Conservation (phyloP, 1,139 yeast species). For the Diutina scorzettiae region DNA sequence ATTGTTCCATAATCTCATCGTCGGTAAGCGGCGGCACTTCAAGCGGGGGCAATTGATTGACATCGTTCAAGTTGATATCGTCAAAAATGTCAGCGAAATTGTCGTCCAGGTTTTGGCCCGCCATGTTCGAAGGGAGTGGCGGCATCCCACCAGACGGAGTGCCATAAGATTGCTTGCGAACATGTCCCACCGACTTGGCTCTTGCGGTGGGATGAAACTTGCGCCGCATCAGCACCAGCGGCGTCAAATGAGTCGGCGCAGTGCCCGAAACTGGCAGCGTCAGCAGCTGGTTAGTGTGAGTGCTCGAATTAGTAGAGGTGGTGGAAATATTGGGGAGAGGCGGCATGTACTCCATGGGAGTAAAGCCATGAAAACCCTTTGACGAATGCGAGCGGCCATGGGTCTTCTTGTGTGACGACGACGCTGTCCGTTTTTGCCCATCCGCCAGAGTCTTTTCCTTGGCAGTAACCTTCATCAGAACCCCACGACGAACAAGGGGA, state of each 20-base stretch:
- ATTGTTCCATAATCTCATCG: conserved; percentile 53
- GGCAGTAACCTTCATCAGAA: conserved; percentile 50
- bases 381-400: neutral
- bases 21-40: conserved; percentile 31
- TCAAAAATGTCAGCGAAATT: conserved; percentile 45
- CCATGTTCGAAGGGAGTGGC: conserved; percentile 33
- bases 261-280: conserved; percentile 5
- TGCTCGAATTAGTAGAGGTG: conserved; percentile 9
- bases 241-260: neutral
- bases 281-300: conserved; percentile 7
- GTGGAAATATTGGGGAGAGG: conserved; percentile 35
- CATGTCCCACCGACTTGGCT: conserved; percentile 81
- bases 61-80: conserved; percentile 42
- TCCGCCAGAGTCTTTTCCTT: conserved; percentile 26
- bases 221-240: conserved; percentile 3
- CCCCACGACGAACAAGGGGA: conserved; percentile 41
- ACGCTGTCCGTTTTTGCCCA: neutral
- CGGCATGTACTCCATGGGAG: conserved; percentile 36
- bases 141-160: conserved; percentile 14
- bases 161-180: conserved; percentile 41
- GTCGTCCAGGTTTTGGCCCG: conserved; percentile 31
- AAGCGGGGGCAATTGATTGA: conserved; percentile 1
- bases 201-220: conserved; percentile 70
- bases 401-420: neutral
- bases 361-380: conserved; percentile 17